Base-by-base conservation (phyloP, 2,329 filamentous ascomycete species). In the Sclerotinia glacialis region DNA sequence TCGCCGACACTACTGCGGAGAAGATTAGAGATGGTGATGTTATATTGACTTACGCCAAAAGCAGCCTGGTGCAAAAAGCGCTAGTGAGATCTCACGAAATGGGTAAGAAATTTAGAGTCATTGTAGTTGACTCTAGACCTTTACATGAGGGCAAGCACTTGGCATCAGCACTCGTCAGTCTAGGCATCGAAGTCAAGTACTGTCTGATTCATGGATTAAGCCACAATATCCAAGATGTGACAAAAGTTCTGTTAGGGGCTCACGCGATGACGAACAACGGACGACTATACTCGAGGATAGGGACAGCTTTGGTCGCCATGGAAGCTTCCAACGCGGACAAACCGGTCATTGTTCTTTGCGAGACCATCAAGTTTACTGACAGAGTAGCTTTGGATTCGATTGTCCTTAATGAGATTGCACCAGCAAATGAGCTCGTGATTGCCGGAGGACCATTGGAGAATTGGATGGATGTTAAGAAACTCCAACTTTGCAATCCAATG, bases 241-340 rank as follows among this genome's bases (percentile, higher is more conserved):
- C 75, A 31, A 77, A 77, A 62, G 88, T 95, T 12, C 85, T 98
- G 62, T 82, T 99, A 1, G 93, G 93, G 16, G 93, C 93, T 5
- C 93, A 97, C 76, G 91, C 92, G 49, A 95, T 99, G 87, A 95
- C 97, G 80, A 93, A 91, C 72, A 98, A 98, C 78, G 95, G 95
- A 9, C 86, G 91, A 44, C 84, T 99, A 72, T 96, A 96, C 78
- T 94, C 91, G 5, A 87, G 93, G 26, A 87, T 92, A 12, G 95
- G 95, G 68, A 97, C 93, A 4, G 92, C 91, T 31, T 86, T 95
- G 67, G 85, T 98, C 12, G 93, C 94, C 23, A 90, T 95, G 81
- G 87, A 90, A 52, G 94, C 93, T 7, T 86, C 89, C 62, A 86
- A 90, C 66, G 83, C 87, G 26, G 88, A 89, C 67, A 86, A 93